Conservation (phyloP, 1,284 basidiomycete species). For the Ceratobasidium sp. region DNA sequence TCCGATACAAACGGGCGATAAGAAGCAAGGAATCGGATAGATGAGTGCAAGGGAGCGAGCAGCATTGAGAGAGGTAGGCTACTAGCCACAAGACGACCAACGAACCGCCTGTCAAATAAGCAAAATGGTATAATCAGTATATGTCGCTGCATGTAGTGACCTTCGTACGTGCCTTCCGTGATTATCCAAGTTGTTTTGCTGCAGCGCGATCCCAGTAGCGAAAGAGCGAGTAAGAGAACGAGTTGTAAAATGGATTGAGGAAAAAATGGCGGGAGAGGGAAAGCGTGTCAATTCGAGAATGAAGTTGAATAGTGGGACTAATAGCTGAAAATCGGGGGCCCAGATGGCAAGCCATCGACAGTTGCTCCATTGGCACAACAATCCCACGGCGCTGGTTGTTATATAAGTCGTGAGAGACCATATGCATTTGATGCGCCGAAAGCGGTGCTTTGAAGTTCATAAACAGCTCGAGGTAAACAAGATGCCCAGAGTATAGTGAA, state of each 20-base stretch:
- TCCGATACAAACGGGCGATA: too few relatives aligned
- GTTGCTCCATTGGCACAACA: background rate
- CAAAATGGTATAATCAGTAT: too few relatives aligned
- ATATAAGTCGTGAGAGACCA: background rate
- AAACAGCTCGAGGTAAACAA: constrained; percentile 30
- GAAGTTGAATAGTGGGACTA: background rate
- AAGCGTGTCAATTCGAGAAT: background rate
- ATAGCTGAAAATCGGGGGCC: constrained; percentile 1
- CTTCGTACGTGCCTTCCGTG: too few relatives aligned
- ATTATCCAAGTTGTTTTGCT: too few relatives aligned
- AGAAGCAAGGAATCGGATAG: too few relatives aligned
- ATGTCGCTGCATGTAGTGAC: too few relatives aligned
- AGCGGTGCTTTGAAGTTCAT: background rate
- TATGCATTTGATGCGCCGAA: background rate
- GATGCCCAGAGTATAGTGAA: background rate
- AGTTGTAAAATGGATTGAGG: constrained; percentile 15
- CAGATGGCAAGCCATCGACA: constrained; percentile 18
- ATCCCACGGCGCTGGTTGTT: background rate
- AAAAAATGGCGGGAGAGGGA: background rate
- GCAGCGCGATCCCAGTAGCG: constrained; percentile 67
- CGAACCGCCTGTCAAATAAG: too few relatives aligned
- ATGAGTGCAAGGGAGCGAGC: too few relatives aligned
- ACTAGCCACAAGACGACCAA: too few relatives aligned
- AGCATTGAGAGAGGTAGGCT: too few relatives aligned
- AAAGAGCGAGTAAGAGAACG: background rate